Evolutionary conservation across 768 basidiomycete genomes (phyloP).

Genomic region (Termitomyces sp.): DNA sequence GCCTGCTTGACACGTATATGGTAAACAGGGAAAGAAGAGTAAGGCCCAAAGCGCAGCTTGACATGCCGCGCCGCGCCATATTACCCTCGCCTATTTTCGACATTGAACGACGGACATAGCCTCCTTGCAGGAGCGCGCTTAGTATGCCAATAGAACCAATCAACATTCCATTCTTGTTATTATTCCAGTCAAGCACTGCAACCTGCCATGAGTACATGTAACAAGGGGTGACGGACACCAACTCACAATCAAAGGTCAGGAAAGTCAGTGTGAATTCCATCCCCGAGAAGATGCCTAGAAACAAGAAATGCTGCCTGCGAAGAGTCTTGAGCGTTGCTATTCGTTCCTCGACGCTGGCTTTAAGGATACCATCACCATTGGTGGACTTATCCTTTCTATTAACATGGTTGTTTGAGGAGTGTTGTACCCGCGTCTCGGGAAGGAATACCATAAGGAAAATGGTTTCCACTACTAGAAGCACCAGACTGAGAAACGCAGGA

Average conservation of each 20-base stretch:
- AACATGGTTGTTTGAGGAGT: neutral
- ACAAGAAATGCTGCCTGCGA: conserved; percentile 73
- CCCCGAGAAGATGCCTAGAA: conserved; percentile 89
- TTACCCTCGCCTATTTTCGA: conserved; percentile 71
- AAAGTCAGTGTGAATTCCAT: conserved; percentile 97
- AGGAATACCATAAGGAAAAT: conserved; percentile 67
- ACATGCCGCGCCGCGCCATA: conserved; percentile 80
- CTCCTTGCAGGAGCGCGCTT: conserved; percentile 87
- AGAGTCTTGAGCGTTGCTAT: conserved; percentile 53
- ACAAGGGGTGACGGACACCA: neutral
- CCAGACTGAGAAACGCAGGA: conserved; percentile 81
- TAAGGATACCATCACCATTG: conserved; percentile 18
- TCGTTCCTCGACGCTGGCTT: conserved; percentile 41
- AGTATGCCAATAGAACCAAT: conserved; percentile 88
- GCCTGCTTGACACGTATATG: conserved; percentile 35
- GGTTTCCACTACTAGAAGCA: conserved; percentile 76
- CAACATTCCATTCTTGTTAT: conserved; percentile 81
- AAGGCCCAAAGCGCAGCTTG: conserved; percentile 68
- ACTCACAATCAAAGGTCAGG: conserved; percentile 83
- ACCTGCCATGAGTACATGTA: neutral
- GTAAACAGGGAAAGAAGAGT: conserved; percentile 71
- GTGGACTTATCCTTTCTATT: neutral
- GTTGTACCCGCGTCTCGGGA: conserved; percentile 68
- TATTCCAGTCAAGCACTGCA: conserved; percentile 84
- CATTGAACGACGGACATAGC: conserved; percentile 84